phyloP scores from a whole-genome alignment of 208 protist species.

The Crithidia bombi region DNA sequence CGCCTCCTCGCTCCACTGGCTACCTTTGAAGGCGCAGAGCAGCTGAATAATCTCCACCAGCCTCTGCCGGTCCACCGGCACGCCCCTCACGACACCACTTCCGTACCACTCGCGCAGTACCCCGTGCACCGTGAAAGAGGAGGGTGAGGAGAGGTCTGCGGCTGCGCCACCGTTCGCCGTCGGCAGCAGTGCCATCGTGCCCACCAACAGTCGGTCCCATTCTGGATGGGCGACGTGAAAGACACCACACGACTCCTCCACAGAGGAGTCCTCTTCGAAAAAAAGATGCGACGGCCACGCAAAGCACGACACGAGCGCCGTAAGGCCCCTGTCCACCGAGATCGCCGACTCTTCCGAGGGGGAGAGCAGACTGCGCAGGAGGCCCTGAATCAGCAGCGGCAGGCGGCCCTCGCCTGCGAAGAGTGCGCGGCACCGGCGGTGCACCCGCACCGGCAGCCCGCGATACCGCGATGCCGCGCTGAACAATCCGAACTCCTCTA shows the following conservation, averaged over 20 bases:
- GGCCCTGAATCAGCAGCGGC: constrained; percentile 38
- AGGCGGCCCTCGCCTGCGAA: constrained; percentile 48
- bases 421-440: constrained; percentile 49
- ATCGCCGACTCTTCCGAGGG: constrained; percentile 12
- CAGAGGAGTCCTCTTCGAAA: constrained; percentile 74
- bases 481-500: constrained; percentile 86
- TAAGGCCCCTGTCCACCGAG: constrained; percentile 43
- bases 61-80: constrained; percentile 31
- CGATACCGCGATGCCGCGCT: constrained; percentile 53
- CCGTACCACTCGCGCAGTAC: constrained; percentile 37
- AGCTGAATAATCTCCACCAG: constrained; percentile 49
- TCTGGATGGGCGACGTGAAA: constrained; percentile 54
- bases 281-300: constrained; percentile 78
- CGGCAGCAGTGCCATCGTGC: not conserved
- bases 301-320: constrained; percentile 48
- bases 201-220: constrained; percentile 63
- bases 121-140: constrained; percentile 28
- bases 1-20: constrained; percentile 28
- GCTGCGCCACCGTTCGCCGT: not conserved
- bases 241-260: constrained; percentile 48
- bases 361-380: constrained; percentile 37
- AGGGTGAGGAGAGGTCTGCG: not conserved
- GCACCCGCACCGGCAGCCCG: constrained; percentile 57
- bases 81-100: constrained; percentile 16
- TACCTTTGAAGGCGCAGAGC: constrained; percentile 44